A percentile compares a stretch with the other conserved stretches of the same genome.
Conservation (phyloP, 192 early-diverging fungal species). For the Rhizoclosmatium globosum region DNA sequence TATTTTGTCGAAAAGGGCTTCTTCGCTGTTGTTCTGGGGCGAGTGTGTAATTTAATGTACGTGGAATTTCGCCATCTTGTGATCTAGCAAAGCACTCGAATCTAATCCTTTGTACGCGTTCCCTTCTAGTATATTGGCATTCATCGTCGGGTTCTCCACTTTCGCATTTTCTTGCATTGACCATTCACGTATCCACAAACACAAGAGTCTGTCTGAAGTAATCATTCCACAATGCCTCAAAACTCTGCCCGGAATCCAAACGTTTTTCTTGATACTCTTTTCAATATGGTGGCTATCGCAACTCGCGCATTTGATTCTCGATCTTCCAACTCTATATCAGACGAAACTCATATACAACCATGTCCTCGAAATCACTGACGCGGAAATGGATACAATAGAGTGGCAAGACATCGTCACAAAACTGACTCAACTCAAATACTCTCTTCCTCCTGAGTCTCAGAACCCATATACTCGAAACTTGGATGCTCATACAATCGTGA, state of each 20-base stretch:
- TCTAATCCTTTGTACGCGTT: neutral
- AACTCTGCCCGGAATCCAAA: slow-evolving; percentile 48
- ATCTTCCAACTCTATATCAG: slow-evolving; percentile 77
- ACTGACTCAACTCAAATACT: slow-evolving; percentile 63
- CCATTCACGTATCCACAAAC: slow-evolving; percentile 77
- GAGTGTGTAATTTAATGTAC: slow-evolving; percentile 82
- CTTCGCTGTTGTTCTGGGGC: slow-evolving; percentile 79
- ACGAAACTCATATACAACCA: slow-evolving; percentile 87
- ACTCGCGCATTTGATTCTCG: slow-evolving; percentile 65
- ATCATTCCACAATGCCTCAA: slow-evolving; percentile 79
- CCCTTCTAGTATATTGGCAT: slow-evolving; percentile 74
- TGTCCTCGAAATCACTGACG: slow-evolving; percentile 79
- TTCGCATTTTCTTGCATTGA: slow-evolving; percentile 94
- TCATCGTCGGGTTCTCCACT: slow-evolving; percentile 87
- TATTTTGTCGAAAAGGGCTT: slow-evolving; percentile 93
- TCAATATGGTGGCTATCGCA: slow-evolving; percentile 80
- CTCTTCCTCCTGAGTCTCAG: slow-evolving; percentile 33
- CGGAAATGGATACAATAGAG: slow-evolving; percentile 83
- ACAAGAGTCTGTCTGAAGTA: slow-evolving; percentile 77
- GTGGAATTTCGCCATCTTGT: slow-evolving; percentile 38
- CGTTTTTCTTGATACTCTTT: slow-evolving; percentile 71
- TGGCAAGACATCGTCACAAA: slow-evolving; percentile 87
- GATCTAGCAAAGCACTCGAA: slow-evolving; percentile 4
- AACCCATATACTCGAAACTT: slow-evolving; percentile 55
- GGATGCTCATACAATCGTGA: slow-evolving; percentile 78